phyloP scores from a whole-genome alignment of 306 rosid genomes.

The Pueraria montana region DNA sequence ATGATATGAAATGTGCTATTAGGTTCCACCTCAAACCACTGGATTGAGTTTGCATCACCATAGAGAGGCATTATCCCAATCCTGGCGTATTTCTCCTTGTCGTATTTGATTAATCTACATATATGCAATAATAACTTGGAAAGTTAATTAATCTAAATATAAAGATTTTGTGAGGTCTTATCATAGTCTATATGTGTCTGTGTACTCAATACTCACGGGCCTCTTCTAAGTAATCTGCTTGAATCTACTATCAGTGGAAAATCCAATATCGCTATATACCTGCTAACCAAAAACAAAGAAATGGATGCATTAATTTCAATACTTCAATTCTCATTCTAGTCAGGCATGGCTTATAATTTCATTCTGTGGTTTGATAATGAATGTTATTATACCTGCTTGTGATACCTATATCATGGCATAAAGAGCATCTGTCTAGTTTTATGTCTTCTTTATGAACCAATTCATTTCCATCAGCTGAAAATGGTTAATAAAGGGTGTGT shows the following conservation, averaged over 20 bases:
- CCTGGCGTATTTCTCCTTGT: slow-evolving; percentile 63
- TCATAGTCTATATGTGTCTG: background rate
- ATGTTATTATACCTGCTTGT: slow-evolving; percentile 62
- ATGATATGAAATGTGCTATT: slow-evolving; percentile 69
- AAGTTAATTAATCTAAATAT: background rate
- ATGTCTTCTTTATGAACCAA: slow-evolving; percentile 69
- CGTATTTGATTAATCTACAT: slow-evolving; percentile 65
- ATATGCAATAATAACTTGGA: slow-evolving; percentile 26
- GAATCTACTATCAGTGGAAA: slow-evolving; percentile 68
- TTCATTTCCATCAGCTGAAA: slow-evolving; percentile 71
- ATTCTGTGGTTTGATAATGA: background rate
- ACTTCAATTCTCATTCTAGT: background rate
- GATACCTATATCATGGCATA: slow-evolving; percentile 74
- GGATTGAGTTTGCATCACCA: slow-evolving; percentile 64
- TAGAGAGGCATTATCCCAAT: slow-evolving; percentile 86
- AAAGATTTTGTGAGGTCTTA: background rate
- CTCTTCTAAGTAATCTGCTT: slow-evolving; percentile 62
- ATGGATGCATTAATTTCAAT: background rate
- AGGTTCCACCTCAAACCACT: slow-evolving; percentile 76
- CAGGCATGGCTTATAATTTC: background rate
- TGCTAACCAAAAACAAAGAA: slow-evolving; percentile 34
- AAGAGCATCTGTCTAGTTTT: slow-evolving; percentile 58
- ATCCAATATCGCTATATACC: slow-evolving; percentile 78
- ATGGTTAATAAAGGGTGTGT: background rate
- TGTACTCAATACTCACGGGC: slow-evolving; percentile 63